Evolutionary conservation across 768 basidiomycete species (phyloP).

Genomic region (Auriculariales sp.): DNA sequence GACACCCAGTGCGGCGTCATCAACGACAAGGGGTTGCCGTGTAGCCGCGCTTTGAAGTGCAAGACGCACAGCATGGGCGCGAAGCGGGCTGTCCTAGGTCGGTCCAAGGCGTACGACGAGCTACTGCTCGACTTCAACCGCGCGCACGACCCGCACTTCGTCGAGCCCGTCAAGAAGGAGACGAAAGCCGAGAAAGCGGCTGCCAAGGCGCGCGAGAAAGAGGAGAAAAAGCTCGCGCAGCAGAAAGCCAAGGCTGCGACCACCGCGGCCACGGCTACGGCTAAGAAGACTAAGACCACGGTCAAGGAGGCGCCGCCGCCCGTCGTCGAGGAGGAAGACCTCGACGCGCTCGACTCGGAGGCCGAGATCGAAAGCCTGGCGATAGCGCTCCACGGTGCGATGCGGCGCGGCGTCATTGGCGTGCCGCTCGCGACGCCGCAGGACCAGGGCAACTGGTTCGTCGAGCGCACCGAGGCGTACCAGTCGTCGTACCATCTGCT

Average conservation of each 20-base stretch:
- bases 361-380: conserved; percentile 68
- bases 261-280: conserved; percentile 18
- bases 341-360: conserved; percentile 73
- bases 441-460: conserved; percentile 58
- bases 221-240: conserved; percentile 62
- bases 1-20: conserved; percentile 95
- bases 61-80: conserved; percentile 97
- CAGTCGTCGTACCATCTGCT: conserved; percentile 43
- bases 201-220: conserved; percentile 64
- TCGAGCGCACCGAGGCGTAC: conserved; percentile 52
- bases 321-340: conserved; percentile 38
- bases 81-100: conserved; percentile 81
- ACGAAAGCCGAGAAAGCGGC: conserved; percentile 82
- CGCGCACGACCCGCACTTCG: conserved; percentile 73
- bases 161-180: conserved; percentile 76
- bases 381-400: conserved; percentile 40
- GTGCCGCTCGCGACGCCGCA: conserved; percentile 57
- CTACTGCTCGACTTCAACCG: conserved; percentile 87
- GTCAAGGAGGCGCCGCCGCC: conserved; percentile 39
- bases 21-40: conserved; percentile 86
- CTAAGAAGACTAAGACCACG: conserved; percentile 36
- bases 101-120: conserved; percentile 71
- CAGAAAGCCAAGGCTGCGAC: conserved; percentile 52
- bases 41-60: conserved; percentile 90
- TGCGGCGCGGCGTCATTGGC: conserved; percentile 42